Evolutionary conservation across 805 yeast species (phyloP), one percentile per base, ranked within the genome.

Genomic region (Yueomyces sinensis): DNA sequence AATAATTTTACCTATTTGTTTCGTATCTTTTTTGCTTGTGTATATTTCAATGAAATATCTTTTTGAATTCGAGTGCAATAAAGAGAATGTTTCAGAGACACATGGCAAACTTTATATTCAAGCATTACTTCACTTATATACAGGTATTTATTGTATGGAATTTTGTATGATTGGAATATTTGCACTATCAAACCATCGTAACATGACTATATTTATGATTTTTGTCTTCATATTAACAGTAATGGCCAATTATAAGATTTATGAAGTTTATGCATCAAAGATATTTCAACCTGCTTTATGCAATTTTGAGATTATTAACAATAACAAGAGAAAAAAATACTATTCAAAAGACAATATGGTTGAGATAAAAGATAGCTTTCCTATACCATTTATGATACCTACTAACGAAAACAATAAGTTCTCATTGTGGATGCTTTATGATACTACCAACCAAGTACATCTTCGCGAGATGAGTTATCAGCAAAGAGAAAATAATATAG

Each of bases 91-190:
- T 16, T 68, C 80, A 3, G 89, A 80, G 45, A 74, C 83, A 0
- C 58, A 63, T 45, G 95, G 95, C 0, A 64, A 62, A 38, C 61
- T 80, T 31, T 86, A 82, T 52, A 82, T 91, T 1, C 62, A 63
- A 3, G 93, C 94, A 0, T 55, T 86, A 15, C 65, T 79, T 37
- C 94, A 83, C 37, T 54, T 86, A 30, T 83, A 80, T 47, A 65
- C 81, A 0, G 96, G 96, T 0, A 58, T 86, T 2, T 86, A 86
- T 52, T 82, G 86, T 46, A 63, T 82, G 48, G 93, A 86, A 47
- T 62, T 78, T 27, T 80, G 87, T 41, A 56, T 86, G 45, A 66
- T 82, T 29, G 96, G 95, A 0, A 58, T 83, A 9, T 76, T 82
- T 44, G 69, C 82, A 29, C 54, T 81, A 13, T 76, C 77, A 41